Conservation (phyloP, 371 early-diverging fungal species). For the Rhizopus delemar region DNA sequence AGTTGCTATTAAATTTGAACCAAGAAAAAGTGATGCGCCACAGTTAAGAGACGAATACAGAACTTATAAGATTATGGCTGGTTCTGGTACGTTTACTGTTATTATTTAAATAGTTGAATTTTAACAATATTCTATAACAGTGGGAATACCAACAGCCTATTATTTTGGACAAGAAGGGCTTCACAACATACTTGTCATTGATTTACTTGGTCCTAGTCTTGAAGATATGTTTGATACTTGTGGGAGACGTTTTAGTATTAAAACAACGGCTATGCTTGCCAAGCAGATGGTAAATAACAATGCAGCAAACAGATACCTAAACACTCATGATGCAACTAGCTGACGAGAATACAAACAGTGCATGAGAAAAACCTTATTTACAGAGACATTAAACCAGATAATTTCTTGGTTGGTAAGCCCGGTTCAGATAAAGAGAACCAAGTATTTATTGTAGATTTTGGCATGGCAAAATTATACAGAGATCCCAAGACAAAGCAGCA, state of each 20-base stretch:
- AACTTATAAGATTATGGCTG: conserved; percentile 83
- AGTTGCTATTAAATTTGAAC: conserved; percentile 93
- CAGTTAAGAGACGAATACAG: conserved; percentile 91
- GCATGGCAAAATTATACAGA: conserved; percentile 87
- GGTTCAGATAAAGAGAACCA: conserved; percentile 47
- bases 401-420: conserved; percentile 87
- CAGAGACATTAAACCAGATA: conserved; percentile 98
- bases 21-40: conserved; percentile 90
- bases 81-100: conserved; percentile 56
- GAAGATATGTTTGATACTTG: conserved; percentile 95
- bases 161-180: conserved; percentile 93
- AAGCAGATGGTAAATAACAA: conserved; percentile 76
- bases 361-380: conserved; percentile 95
- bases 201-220: conserved; percentile 89
- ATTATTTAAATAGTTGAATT: not conserved
- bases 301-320: not conserved
- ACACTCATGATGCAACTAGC: conserved; percentile 37
- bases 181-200: conserved; percentile 90
- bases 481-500: conserved; percentile 82
- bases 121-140: conserved; percentile 22
- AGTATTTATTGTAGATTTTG: conserved; percentile 82
- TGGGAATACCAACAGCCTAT: conserved; percentile 81
- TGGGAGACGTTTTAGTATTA: conserved; percentile 81
- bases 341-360: conserved; percentile 86
- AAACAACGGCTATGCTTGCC: conserved; percentile 92